Evolutionary conservation across 805 yeast species (phyloP), one percentile per base, ranked within the genome.

Genomic region (Diddensiella santjacobensis): DNA sequence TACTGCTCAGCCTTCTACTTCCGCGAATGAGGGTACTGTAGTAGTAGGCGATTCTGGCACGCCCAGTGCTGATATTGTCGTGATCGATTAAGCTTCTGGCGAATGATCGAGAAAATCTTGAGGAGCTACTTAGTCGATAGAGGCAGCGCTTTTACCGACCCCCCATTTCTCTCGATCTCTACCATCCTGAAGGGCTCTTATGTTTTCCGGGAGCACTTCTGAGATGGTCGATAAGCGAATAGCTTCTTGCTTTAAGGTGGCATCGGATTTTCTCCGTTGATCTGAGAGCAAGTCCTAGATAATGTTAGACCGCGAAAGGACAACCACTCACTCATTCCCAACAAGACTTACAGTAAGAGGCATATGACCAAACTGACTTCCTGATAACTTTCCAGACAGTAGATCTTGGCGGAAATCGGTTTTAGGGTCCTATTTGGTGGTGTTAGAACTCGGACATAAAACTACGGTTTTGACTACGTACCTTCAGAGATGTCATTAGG

Each of bases 121-220:
- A n/a, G n/a, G n/a, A n/a, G n/a, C n/a, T n/a, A n/a, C n/a, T 8
- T 40, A 22, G 33, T 51, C 55, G n/a, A 53, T 44, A 29, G 57
- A 49, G 3, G 74, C 74, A 2, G 72, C 73, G 4, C 72, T 68
- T 5, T 61, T 51, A 8, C 64, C 60, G 1, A 68, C 70, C 3
- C 73, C 73, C 74, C 74, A 70, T 40, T 70, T 70, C 40, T 65
- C 72, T 6, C 72, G 48, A 26, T 67, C 71, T 2, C 73, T 52
- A 35, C 73, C 73, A 45, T 70, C 73, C 37, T 68, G 67, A n/a
- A 65, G 31, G 23, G 65, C 60, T 20, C 53, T 54, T 36, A 68
- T 67, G 43, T 62, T 64, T 22, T 56, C 61, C 2, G 69, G 70
- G 3, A 62, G 50, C 22, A 62, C 51, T 30, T 57, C 56, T 18